Base-by-base conservation (phyloP, 768 basidiomycete species). In the Russula compacta region DNA sequence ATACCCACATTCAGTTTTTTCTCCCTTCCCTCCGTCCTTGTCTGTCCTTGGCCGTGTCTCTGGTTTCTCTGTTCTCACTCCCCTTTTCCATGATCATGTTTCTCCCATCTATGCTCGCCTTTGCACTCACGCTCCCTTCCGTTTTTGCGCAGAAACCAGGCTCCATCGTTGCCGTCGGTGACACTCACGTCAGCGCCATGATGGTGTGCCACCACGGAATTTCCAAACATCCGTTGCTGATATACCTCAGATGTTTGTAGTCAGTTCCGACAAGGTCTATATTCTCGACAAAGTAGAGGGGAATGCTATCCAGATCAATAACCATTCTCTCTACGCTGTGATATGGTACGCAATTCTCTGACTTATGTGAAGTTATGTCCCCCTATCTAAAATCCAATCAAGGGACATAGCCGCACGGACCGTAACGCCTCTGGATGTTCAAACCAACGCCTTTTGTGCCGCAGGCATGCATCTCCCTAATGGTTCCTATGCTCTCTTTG, bases 281-380 rank as follows among this genome's bases (percentile, higher is more conserved):
- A 87, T 94, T 24, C 75, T 94, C 19, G 93, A 97, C 77, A 97
- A 97, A 75, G 83, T 85, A 1, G 90, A 93, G 69, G 83, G 82
- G 35, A 93, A 94, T 69, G 77, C 78, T 2, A 80, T 80, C 4
- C 73, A 78, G 66, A 78, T 92, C 62, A 76, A 80, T 60, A 83
- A 81, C 1, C 89, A 90, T 73, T 78, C 90, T 11, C 86, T 86
- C 1, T 88, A 86, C 83, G 89, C 82, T 19, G 71, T 86, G 0
- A 82, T 85, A 17, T 91, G 85, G 85, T 85, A 29, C 15, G 73
- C 62, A 12, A 14, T 53, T 29, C 24, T 29, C 24, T 29, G 24
- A 29, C 24, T 29, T 29, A 29, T 29, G 24, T 29, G n/a, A n/a
- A n/a, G n/a, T n/a, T n/a, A n/a, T n/a, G n/a, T n/a, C n/a, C 24